These are phyloP conservation scores for Xanthoparmelia taractica DNA, from an alignment of 495 filamentous ascomycete genomes.

Conservation along the genomic window DNA sequence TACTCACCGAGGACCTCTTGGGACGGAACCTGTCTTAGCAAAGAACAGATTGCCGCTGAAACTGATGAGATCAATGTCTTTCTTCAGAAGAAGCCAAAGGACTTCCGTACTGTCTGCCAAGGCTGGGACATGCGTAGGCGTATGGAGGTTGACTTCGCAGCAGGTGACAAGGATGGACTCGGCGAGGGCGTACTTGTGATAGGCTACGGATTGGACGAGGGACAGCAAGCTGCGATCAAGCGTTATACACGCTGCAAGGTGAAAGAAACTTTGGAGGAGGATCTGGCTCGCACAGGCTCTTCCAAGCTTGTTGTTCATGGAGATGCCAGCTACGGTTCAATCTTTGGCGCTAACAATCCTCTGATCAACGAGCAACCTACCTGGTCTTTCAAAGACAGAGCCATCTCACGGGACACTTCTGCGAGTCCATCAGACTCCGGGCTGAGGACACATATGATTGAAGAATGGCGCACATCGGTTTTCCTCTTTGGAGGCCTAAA, in stretches of 20 bases:
- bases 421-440: neutral
- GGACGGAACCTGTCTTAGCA: slow-evolving; percentile 61
- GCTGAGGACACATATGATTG: slow-evolving; percentile 24
- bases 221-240: slow-evolving; percentile 40
- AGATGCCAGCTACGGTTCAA: neutral
- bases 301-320: slow-evolving; percentile 27
- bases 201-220: slow-evolving; percentile 57
- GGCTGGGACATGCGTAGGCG: slow-evolving; percentile 90
- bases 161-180: slow-evolving; percentile 60
- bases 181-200: slow-evolving; percentile 73
- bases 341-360: slow-evolving; percentile 14
- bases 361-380: slow-evolving; percentile 3
- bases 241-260: slow-evolving; percentile 44
- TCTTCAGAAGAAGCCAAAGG: slow-evolving; percentile 60
- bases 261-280: slow-evolving; percentile 18
- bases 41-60: slow-evolving; percentile 62
- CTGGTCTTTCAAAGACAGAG: slow-evolving; percentile 16
- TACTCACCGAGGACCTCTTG: slow-evolving; percentile 63
- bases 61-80: slow-evolving; percentile 76
- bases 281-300: slow-evolving; percentile 10
- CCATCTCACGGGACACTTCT: slow-evolving; percentile 11
- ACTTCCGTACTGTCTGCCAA: slow-evolving; percentile 70
- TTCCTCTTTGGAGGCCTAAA: slow-evolving; percentile 48
- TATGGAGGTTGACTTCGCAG: slow-evolving; percentile 82
- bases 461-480: slow-evolving; percentile 57